Evolutionary conservation across 1,284 basidiomycete species (phyloP).

Genomic region (Pseudozyma tsukubaensis): DNA sequence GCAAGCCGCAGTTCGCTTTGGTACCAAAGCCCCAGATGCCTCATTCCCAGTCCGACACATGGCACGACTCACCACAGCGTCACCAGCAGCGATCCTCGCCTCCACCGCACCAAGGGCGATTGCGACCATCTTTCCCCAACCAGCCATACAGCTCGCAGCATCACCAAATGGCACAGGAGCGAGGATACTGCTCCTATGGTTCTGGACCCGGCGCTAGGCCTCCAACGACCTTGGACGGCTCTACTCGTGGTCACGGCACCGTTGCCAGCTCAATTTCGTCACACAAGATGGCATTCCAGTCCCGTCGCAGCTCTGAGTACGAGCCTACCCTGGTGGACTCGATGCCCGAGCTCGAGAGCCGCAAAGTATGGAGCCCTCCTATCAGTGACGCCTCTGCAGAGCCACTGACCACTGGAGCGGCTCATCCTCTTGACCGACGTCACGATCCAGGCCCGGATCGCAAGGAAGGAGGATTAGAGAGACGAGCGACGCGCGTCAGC

Average conservation of each 20-base stretch:
- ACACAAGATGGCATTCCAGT: constrained; percentile 20
- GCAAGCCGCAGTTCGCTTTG: constrained; percentile 56
- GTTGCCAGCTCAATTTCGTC: constrained; percentile 38
- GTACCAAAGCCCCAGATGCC: constrained; percentile 33
- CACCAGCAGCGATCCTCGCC: constrained; percentile 12
- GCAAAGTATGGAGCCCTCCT: constrained; percentile 32
- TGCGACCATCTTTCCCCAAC: constrained; percentile 3
- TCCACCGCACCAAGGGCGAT: constrained; percentile 11
- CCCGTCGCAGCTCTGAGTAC: constrained; percentile 35
- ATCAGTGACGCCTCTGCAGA: constrained; percentile 10
- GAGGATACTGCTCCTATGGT: neutral
- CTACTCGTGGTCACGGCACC: constrained; percentile 27
- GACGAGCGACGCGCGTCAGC: constrained; percentile 38
- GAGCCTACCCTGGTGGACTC: constrained; percentile 41
- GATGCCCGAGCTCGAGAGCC: constrained; percentile 18
- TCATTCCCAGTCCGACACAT: constrained; percentile 12
- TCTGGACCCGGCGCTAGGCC: constrained; percentile 7
- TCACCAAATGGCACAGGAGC: constrained; percentile 4
- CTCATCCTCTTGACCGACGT: constrained; percentile 21
- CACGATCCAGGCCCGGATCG: constrained; percentile 12
- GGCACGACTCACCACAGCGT: constrained; percentile 19
- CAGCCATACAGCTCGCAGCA: constrained; percentile 13
- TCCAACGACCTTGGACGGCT: constrained; percentile 17
- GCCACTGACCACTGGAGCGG: constrained; percentile 2
- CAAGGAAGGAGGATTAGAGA: constrained; percentile 11